phyloP scores from a whole-genome alignment of 768 basidiomycete species.

The Pluteus cervinus region DNA sequence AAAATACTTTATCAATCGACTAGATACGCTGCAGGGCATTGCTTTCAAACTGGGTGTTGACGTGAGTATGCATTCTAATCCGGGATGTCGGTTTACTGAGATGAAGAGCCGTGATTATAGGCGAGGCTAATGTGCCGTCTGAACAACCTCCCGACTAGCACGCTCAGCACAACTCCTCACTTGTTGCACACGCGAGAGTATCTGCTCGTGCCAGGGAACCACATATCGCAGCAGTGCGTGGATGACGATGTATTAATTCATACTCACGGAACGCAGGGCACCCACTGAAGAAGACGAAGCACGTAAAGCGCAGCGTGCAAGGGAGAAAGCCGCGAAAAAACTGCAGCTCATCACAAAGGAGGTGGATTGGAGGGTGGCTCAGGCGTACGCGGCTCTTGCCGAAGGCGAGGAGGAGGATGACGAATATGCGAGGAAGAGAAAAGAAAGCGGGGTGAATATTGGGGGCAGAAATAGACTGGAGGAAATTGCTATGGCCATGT shows the following conservation, averaged over 20 bases:
- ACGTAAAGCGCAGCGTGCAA: slow-evolving; percentile 35
- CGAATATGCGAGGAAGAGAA: slow-evolving; percentile 22
- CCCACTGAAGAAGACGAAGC: slow-evolving; percentile 22
- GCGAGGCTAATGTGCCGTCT: slow-evolving; percentile 55
- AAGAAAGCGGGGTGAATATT: slow-evolving; percentile 21
- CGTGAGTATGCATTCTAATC: slow-evolving; percentile 34
- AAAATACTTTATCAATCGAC: slow-evolving; percentile 48
- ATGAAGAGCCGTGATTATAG: slow-evolving; percentile 16
- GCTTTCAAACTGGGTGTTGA: slow-evolving; percentile 54
- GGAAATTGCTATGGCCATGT: slow-evolving; percentile 47
- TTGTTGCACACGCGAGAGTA: slow-evolving; percentile 63
- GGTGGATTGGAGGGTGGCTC: slow-evolving; percentile 58
- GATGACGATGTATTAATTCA: too few relatives aligned
- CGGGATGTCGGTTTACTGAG: background rate
- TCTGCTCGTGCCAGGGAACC: slow-evolving; percentile 46
- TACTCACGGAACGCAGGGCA: background rate
- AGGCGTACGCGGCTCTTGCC: slow-evolving; percentile 66
- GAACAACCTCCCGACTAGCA: slow-evolving; percentile 60
- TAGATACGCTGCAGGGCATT: slow-evolving; percentile 63
- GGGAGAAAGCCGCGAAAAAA: slow-evolving; percentile 53
- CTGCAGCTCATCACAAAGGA: slow-evolving; percentile 66
- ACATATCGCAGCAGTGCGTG: too few relatives aligned
- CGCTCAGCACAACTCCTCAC: slow-evolving; percentile 66
- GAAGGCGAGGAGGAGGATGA: slow-evolving; percentile 31
- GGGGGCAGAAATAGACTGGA: slow-evolving; percentile 26